Evolutionary conservation across 176 grass and related monocot genomes (phyloP), one percentile per base, ranked within the genome.

Genomic region (Rhynchospora breviuscula): DNA sequence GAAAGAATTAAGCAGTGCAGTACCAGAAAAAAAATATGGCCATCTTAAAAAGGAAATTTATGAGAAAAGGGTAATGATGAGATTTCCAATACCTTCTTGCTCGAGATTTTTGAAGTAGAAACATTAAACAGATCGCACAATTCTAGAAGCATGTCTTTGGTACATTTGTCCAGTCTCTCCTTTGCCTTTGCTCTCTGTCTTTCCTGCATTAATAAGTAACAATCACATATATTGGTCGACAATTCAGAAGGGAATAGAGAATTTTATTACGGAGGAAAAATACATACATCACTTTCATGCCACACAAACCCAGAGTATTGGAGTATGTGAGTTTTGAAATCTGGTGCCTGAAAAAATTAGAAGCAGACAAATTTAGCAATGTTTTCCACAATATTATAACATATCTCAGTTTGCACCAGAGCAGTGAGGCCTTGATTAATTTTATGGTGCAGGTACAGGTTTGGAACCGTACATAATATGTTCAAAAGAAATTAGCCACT

Each of bases 101-200:
- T 64, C 7, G 80, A 90, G 57, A 89, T 40, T 96, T 90, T 99
- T 44, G 91, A 85, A 88, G 85, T 87, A 49, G 97, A 85, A 88
- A 99, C 91, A 85, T 88, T 90, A 87, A 99, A 85, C 43, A 92
- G 78, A 60, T 91, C 94, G 87, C 91, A 99, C n/a, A 99, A 78
- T 58, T 99, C 97, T 59, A 92, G 46, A 58, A 99, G 83, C 10
- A 54, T 76, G 19, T 96, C 93, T 89, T 96, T 99, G 56, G 87
- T 67, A 89, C 90, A 99, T 88, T 90, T 99, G 88, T 99, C 97
- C 85, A 99, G 93, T 87, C 95, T 99, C 73, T 96, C 93, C 83
- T 99, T 99, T 79, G 89, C 90, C 81, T 99, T 99, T 48, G 91
- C 93, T 87, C 93, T 93, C 68, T 92, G 91, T 75, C 96, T 96